A percentile compares a stretch with the other conserved stretches of the same genome.
These are phyloP conservation scores for Urtica urens DNA, from an alignment of 306 rosid species.

Conservation along the genomic window DNA sequence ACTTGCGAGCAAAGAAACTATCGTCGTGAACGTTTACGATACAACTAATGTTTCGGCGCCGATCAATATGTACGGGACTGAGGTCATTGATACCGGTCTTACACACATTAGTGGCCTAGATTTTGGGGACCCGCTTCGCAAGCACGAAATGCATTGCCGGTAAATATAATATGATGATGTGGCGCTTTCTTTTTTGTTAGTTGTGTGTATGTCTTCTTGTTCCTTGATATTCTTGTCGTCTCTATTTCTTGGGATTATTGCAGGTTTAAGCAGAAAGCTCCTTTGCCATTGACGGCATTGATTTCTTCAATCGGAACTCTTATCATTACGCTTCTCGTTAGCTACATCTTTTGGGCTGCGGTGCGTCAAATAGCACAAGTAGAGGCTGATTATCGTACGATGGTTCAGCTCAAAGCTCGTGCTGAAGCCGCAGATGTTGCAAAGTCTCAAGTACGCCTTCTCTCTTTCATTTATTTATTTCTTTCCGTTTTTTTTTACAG, in stretches of 20 bases:
- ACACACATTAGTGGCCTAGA: constrained; percentile 58
- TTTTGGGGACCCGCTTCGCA: constrained; percentile 91
- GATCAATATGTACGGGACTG: constrained; percentile 82
- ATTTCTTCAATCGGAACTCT: constrained; percentile 48
- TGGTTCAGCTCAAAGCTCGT: constrained; percentile 57
- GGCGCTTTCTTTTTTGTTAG: no score
- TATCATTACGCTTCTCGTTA: constrained; percentile 71
- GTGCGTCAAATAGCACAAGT: constrained; percentile 70
- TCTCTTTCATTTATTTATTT: neutral
- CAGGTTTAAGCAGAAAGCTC: constrained; percentile 80
- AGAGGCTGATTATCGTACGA: constrained; percentile 55
- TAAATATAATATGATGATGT: no score
- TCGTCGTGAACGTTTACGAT: constrained; percentile 91
- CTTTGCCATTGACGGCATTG: constrained; percentile 69
- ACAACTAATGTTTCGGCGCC: constrained; percentile 61
- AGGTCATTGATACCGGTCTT: constrained; percentile 65
- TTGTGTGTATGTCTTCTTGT: no score
- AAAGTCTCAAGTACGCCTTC: constrained; percentile 63
- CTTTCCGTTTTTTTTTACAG: no score
- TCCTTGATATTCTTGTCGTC: no score
- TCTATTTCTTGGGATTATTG: no score
- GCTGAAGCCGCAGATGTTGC: constrained; percentile 99
- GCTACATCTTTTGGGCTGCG: constrained; percentile 73
- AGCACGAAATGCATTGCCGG: constrained; percentile 99
- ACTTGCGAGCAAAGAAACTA: constrained; percentile 96